Conservation (phyloP, 495 filamentous ascomycete species). For the Barbatosphaeria neglecta region DNA sequence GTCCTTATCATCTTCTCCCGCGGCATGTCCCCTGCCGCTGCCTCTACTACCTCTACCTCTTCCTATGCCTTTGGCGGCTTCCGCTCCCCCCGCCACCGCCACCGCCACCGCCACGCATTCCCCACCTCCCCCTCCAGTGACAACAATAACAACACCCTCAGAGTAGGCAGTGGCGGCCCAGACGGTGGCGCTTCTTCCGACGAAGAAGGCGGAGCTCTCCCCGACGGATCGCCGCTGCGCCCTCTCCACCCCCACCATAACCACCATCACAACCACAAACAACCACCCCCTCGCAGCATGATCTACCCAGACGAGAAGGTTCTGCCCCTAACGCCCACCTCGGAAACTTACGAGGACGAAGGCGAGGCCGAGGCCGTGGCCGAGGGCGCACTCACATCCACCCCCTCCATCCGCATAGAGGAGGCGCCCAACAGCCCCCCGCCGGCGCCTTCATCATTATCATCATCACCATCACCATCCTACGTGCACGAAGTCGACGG, state of each 20-base stretch:
- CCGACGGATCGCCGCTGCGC: no score
- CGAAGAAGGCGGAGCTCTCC: no score
- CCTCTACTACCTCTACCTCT: slow-evolving; percentile 5
- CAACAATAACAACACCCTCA: no score
- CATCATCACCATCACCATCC: no score
- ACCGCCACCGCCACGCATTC: no score
- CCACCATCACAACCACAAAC: slow-evolving; percentile 1
- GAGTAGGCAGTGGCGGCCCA: no score
- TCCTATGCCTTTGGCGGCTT: slow-evolving; percentile 9
- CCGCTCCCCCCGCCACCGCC: slow-evolving; percentile 11
- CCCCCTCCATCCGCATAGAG: slow-evolving; percentile 6
- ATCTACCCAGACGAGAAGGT: slow-evolving; percentile 12
- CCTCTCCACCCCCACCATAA: slow-evolving; percentile 2
- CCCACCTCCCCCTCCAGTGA: no score
- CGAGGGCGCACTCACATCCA: no score
- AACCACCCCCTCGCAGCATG: not conserved
- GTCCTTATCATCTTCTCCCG: slow-evolving; percentile 70
- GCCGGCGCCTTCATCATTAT: not conserved
- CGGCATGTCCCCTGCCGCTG: slow-evolving; percentile 19
- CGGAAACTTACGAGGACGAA: slow-evolving; percentile 14
- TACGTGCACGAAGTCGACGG: not conserved
- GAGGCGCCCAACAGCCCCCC: not conserved
- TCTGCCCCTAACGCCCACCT: slow-evolving; percentile 26
- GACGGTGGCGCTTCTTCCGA: no score
- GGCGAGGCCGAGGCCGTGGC: slow-evolving; percentile 8